phyloP scores from a whole-genome alignment of 2,329 filamentous ascomycete genomes.

The Fusarium sp. region DNA sequence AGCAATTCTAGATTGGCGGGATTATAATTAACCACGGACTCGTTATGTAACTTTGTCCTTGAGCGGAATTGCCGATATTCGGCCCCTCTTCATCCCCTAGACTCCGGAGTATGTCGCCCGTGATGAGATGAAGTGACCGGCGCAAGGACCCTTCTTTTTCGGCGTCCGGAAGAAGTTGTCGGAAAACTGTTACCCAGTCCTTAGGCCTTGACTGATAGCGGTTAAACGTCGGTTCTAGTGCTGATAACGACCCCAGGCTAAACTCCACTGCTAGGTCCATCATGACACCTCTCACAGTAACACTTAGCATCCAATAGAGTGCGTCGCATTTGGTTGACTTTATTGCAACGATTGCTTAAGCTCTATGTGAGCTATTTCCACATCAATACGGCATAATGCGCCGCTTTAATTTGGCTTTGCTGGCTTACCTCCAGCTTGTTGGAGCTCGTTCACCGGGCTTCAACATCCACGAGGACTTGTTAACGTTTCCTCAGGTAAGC shows the following conservation, averaged over 20 bases:
- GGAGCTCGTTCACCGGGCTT: constrained; percentile 69
- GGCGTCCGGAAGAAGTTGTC: constrained; percentile 7
- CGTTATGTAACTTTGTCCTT: constrained; percentile 12
- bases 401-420: constrained; percentile 58
- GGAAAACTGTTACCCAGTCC: neutral
- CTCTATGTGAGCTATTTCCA: constrained; percentile 46
- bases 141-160: constrained; percentile 24
- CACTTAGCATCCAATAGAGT: constrained; percentile 25
- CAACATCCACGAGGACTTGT: constrained; percentile 87
- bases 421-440: constrained; percentile 59
- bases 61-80: constrained; percentile 31
- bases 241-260: constrained; percentile 35
- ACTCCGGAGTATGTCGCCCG: constrained; percentile 23
- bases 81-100: constrained; percentile 33
- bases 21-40: constrained; percentile 32
- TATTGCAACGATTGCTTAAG: constrained; percentile 22
- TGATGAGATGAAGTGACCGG: constrained; percentile 20
- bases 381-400: constrained; percentile 59
- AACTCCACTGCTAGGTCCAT: constrained; percentile 42
- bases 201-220: neutral
- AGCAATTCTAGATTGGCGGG: constrained; percentile 20
- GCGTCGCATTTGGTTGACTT: constrained; percentile 14
- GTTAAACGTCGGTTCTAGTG: neutral
- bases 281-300: constrained; percentile 49
- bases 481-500: constrained; percentile 85